These are phyloP conservation scores for Dothideomycetes sp. DNA, from an alignment of 2,329 filamentous ascomycete species.

Conservation along the genomic window DNA sequence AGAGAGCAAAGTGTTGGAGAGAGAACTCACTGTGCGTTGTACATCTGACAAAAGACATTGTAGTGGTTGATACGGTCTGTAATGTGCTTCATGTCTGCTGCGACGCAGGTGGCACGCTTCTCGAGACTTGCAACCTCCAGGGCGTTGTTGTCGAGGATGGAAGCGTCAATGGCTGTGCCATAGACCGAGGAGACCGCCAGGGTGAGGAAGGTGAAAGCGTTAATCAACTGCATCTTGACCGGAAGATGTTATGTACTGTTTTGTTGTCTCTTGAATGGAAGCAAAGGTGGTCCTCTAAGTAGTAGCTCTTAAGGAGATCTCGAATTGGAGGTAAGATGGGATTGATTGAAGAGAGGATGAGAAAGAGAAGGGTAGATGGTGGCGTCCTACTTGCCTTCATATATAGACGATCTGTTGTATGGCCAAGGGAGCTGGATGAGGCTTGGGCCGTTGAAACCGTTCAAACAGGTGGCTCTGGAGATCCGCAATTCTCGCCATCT, in stretches of 20 bases:
- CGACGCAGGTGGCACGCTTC: slow-evolving; percentile 8
- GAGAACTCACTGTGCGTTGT: slow-evolving; percentile 2
- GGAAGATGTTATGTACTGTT: no score
- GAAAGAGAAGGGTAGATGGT: neutral
- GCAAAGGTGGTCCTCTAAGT: no score
- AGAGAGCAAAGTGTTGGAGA: no score
- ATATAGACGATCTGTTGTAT: slow-evolving; percentile 8
- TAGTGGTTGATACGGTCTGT: slow-evolving; percentile 12
- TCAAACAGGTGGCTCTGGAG: slow-evolving; percentile 7
- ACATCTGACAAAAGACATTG: slow-evolving; percentile 12
- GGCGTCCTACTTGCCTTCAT: no score
- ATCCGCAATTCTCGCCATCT: no score
- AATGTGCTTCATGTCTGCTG: slow-evolving; percentile 6
- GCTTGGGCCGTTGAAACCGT: slow-evolving; percentile 11
- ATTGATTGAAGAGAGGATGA: neutral
- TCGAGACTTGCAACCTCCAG: neutral
- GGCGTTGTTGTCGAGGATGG: neutral
- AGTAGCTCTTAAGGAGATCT: no score
- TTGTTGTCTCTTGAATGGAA: no score
- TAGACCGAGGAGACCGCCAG: slow-evolving; percentile 11
- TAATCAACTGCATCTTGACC: slow-evolving; percentile 10
- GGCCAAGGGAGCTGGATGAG: slow-evolving; percentile 3
- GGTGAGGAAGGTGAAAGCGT: slow-evolving; percentile 7
- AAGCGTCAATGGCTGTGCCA: slow-evolving; percentile 1
- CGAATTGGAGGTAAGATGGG: no score